These are phyloP conservation scores for Gastrolobium villosum DNA, from an alignment of 306 rosid species.

Conservation along the genomic window DNA sequence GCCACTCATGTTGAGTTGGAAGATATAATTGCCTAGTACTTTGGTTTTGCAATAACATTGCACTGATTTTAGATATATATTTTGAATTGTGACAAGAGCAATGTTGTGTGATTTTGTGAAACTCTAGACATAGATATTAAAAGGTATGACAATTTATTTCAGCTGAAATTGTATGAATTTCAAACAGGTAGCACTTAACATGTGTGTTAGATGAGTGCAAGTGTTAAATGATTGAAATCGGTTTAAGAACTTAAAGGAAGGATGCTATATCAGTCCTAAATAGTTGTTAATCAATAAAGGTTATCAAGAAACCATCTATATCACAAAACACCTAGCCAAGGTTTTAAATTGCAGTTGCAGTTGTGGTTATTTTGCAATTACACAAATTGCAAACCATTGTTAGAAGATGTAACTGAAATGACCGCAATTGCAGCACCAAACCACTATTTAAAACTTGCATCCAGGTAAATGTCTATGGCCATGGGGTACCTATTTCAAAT, in stretches of 20 bases:
- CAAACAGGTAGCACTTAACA: not conserved
- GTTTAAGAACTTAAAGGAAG: constrained; percentile 1
- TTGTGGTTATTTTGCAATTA: not conserved
- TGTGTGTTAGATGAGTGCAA: not conserved
- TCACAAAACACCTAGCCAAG: not conserved
- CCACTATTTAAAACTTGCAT: not conserved
- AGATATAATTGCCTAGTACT: constrained; percentile 1
- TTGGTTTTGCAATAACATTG: not conserved
- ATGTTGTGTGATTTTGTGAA: not conserved
- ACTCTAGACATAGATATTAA: constrained; percentile 10
- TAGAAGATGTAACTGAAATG: not conserved
- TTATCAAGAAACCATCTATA: not conserved
- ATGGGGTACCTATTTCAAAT: not conserved
- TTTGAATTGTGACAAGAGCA: not conserved
- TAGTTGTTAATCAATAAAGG: not conserved
- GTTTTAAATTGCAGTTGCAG: not conserved
- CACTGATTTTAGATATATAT: not conserved
- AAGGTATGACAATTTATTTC: constrained; percentile 25
- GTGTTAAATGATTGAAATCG: not conserved
- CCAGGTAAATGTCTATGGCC: not conserved
- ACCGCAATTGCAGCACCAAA: not conserved
- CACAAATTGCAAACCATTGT: too few relatives aligned
- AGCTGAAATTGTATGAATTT: constrained; percentile 11
- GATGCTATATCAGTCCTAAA: constrained; percentile 5
- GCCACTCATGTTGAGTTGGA: constrained; percentile 27